Evolutionary conservation across 306 rosid genomes (phyloP).

Genomic region (Lithocarpus polystachyus): DNA sequence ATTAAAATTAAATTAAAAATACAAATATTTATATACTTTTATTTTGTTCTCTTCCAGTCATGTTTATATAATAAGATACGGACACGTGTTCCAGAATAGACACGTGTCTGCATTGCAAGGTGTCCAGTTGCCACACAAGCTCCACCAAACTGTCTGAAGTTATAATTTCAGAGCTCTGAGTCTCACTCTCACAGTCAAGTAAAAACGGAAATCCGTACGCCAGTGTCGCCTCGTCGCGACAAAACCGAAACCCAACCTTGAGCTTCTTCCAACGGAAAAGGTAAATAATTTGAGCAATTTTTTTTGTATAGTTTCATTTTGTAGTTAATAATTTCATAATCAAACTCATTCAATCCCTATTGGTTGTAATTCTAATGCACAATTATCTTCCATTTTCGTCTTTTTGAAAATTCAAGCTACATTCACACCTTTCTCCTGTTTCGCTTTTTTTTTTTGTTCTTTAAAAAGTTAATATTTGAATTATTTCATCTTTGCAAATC

Average conservation of each 20-base stretch:
- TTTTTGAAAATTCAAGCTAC: not conserved
- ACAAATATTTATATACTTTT: too few species aligned
- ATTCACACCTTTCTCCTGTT: too few species aligned
- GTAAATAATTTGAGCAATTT: not conserved
- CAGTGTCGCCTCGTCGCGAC: not conserved
- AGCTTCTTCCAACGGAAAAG: not conserved
- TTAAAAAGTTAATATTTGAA: not conserved
- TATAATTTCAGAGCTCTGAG: not conserved
- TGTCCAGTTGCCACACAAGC: too few species aligned
- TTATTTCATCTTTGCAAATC: not conserved
- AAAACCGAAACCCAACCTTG: not conserved
- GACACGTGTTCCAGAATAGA: rapidly evolving
- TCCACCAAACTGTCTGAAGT: too few species aligned
- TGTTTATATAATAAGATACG: too few species aligned
- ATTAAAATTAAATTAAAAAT: too few species aligned
- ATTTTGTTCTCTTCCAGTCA: too few species aligned
- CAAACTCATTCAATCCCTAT: not conserved
- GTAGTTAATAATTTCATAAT: not conserved
- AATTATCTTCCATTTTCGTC: not conserved
- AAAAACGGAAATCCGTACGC: not conserved
- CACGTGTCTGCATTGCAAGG: too few species aligned
- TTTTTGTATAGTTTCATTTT: not conserved
- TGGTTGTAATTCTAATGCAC: not conserved
- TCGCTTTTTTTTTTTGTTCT: not conserved
- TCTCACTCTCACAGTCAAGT: not conserved